These are phyloP conservation scores for Elongisporangium undulatum DNA, from an alignment of 352 stramenopile genomes.

Conservation along the genomic window DNA sequence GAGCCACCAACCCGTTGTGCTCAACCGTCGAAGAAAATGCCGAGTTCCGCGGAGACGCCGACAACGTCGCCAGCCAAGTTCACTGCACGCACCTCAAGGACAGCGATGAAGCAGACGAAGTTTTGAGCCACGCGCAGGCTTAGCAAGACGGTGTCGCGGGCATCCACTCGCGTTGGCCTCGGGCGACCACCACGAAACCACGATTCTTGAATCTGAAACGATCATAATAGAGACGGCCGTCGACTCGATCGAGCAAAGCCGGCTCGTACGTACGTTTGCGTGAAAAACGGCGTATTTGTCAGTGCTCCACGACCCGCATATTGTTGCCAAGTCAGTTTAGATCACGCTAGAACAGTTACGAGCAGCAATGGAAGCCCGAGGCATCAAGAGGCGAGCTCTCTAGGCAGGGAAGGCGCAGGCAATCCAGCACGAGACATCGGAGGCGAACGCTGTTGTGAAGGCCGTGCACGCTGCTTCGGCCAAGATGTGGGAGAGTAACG, in stretches of 20 bases:
- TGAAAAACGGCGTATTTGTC: slow-evolving; percentile 15
- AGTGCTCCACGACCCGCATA: slow-evolving; percentile 9
- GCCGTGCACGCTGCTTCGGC: slow-evolving; percentile 7
- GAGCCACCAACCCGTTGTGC: slow-evolving; percentile 14
- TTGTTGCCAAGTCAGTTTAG: slow-evolving; percentile 4
- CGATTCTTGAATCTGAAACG: slow-evolving; percentile 5
- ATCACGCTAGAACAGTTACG: slow-evolving; percentile 11
- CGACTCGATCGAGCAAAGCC: neutral
- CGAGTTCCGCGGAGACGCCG: neutral
- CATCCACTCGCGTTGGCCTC: neutral
- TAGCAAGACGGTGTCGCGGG: slow-evolving; percentile 1
- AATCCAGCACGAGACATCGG: too few relatives aligned
- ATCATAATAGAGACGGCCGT: slow-evolving; percentile 12
- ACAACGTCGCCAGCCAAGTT: neutral
- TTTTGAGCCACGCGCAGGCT: slow-evolving; percentile 4
- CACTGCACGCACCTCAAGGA: neutral
- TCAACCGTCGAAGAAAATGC: neutral
- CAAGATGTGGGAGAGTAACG: slow-evolving; percentile 25
- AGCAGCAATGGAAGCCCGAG: neutral
- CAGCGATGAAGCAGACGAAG: neutral
- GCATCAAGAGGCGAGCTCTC: neutral
- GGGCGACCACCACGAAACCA: slow-evolving; percentile 1
- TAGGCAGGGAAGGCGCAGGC: neutral
- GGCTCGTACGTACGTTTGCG: slow-evolving; percentile 6
- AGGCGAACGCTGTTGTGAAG: too few relatives aligned